Evolutionary conservation across 495 filamentous ascomycete species (phyloP).

Genomic region (Penicillium ucsense): DNA sequence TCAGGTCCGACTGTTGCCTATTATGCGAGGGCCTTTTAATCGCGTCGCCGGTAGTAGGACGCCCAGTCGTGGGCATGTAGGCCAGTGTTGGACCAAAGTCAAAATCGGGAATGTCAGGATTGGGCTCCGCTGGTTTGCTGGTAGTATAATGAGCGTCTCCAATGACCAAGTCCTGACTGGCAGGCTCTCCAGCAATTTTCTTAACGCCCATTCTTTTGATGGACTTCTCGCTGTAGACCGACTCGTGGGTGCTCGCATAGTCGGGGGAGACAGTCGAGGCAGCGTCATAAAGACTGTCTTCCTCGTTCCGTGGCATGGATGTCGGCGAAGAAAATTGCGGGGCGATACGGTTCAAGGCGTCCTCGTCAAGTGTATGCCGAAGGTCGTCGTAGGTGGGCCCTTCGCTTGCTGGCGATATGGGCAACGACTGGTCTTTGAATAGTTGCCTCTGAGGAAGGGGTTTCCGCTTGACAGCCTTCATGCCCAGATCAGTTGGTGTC

Average conservation of each 20-base stretch:
- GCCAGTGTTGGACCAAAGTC: conserved; percentile 79
- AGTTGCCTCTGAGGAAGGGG: conserved; percentile 43
- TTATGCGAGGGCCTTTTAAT: conserved; percentile 28
- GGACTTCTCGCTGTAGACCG: conserved; percentile 50
- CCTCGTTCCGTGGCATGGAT: conserved; percentile 27
- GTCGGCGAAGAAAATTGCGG: conserved; percentile 21
- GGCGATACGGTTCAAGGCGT: conserved; percentile 45
- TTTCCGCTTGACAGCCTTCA: conserved; percentile 48
- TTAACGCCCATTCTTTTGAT: conserved; percentile 65
- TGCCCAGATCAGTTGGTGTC: conserved; percentile 29
- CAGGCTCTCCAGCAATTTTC: conserved; percentile 65
- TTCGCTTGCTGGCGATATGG: conserved; percentile 2
- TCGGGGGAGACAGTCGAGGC: conserved; percentile 42
- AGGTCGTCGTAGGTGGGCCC: conserved; percentile 56
- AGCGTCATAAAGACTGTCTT: conserved; percentile 42
- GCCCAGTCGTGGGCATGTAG: conserved; percentile 46
- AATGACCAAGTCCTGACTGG: conserved; percentile 43
- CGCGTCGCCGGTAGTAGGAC: conserved; percentile 29
- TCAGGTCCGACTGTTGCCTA: conserved; percentile 31
- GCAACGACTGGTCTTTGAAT: not conserved
- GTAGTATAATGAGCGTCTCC: conserved; percentile 49
- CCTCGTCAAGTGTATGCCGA: conserved; percentile 55
- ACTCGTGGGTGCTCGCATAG: conserved; percentile 63
- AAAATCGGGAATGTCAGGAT: conserved; percentile 57
- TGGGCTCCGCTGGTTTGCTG: conserved; percentile 21